These are phyloP conservation scores for Calonectria leucothoes DNA, from an alignment of 2,329 filamentous ascomycete species.

Conservation along the genomic window DNA sequence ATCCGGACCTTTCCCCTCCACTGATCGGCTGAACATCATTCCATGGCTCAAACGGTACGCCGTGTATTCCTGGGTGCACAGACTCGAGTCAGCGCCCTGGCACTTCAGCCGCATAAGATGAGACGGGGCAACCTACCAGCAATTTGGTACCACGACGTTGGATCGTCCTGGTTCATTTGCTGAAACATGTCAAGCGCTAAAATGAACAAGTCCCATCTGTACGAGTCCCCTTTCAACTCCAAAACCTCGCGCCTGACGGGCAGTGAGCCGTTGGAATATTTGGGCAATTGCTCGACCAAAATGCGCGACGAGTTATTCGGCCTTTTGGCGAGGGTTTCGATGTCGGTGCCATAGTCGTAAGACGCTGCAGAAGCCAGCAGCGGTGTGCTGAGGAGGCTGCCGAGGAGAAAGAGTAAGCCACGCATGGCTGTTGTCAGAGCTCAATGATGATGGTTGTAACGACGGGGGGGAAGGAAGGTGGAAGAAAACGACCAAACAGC, in stretches of 20 bases:
- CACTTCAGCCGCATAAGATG: neutral
- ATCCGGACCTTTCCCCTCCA: slow-evolving; percentile 71
- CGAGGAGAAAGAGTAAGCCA: slow-evolving; percentile 14
- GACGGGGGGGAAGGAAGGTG: neutral
- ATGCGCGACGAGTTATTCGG: slow-evolving; percentile 50
- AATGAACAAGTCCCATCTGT: slow-evolving; percentile 82
- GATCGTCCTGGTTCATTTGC: slow-evolving; percentile 69
- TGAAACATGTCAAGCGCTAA: slow-evolving; percentile 81
- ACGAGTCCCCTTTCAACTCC: slow-evolving; percentile 70
- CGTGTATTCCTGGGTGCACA: slow-evolving; percentile 76
- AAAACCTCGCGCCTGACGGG: slow-evolving; percentile 74
- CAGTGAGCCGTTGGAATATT: slow-evolving; percentile 51
- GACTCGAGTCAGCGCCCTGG: slow-evolving; percentile 16
- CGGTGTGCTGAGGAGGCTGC: slow-evolving; percentile 21
- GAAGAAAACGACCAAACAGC: neutral
- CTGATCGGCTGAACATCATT: slow-evolving; percentile 61
- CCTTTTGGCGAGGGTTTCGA: slow-evolving; percentile 53
- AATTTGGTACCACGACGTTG: slow-evolving; percentile 82
- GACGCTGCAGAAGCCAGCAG: slow-evolving; percentile 33
- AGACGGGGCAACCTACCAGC: slow-evolving; percentile 65
- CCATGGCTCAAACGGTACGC: slow-evolving; percentile 73
- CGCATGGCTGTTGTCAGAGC: slow-evolving; percentile 25
- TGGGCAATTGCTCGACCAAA: slow-evolving; percentile 57
- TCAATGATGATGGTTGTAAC: neutral
- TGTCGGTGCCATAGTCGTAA: slow-evolving; percentile 65